A percentile compares a stretch with the other conserved stretches of the same genome.
phyloP scores from a whole-genome alignment of 2,329 filamentous ascomycete genomes.

The Orbilia ellipsospora region DNA sequence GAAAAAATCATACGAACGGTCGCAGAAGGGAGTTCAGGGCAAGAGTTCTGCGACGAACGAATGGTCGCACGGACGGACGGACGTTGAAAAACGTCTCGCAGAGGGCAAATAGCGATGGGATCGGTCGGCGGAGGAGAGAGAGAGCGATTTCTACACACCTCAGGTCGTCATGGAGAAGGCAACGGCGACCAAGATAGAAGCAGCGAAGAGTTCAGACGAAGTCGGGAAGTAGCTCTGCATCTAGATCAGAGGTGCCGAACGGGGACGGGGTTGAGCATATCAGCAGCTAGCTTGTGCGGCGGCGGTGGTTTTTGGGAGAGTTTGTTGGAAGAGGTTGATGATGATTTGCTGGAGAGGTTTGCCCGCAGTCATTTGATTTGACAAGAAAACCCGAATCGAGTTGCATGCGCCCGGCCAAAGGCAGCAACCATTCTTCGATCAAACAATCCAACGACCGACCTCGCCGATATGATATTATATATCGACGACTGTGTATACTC shows the following conservation, averaged over 20 bases:
- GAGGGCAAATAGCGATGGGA: background rate
- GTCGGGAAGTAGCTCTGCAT: conserved; percentile 10
- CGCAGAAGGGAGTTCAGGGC: conserved; percentile 8
- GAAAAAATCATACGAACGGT: conserved; percentile 40
- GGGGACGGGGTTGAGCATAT: conserved; percentile 12
- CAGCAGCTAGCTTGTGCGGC: conserved; percentile 13
- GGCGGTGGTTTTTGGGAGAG: conserved; percentile 24
- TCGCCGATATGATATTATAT: too few species aligned
- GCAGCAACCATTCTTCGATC: too few species aligned
- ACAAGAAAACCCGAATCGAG: conserved; percentile 13
- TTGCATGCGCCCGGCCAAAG: too few species aligned
- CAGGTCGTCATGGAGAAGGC: conserved; percentile 36
- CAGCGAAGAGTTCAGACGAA: conserved; percentile 9
- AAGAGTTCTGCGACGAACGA: background rate
- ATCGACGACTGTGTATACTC: too few species aligned
- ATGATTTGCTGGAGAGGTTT: conserved; percentile 55
- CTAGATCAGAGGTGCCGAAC: conserved; percentile 13
- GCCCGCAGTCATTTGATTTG: conserved; percentile 52
- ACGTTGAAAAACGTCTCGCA: background rate
- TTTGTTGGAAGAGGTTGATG: conserved; percentile 45
- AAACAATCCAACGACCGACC: too few species aligned
- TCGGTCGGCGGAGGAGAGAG: conserved; percentile 27
- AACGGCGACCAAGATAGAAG: conserved; percentile 1
- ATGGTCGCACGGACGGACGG: conserved; percentile 18
- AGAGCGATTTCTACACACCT: conserved; percentile 34